Base-by-base conservation (phyloP, 768 basidiomycete genomes). In the Rubroboletus pulcherrimus region DNA sequence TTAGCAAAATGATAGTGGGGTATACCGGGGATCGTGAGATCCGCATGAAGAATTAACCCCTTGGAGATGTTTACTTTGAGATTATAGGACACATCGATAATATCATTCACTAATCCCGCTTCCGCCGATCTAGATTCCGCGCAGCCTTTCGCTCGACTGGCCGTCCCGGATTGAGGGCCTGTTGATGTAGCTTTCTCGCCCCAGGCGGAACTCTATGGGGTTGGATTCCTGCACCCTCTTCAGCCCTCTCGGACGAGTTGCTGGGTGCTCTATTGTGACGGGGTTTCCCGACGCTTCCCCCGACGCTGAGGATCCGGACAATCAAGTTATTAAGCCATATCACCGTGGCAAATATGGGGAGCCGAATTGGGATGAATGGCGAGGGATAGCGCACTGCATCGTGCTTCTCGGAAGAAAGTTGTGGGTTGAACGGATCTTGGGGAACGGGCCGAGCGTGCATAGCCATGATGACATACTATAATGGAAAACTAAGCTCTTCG, bases 391-490 rank as follows among this genome's bases (percentile, higher is more conserved):
- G 76, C 55, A 83, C 73, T 15, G 64, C 54, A 45, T 80, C 78
- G 46, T 65, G 62, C 49, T 75, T 72, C 43, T 72, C 69, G 54
- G 56, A 54, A 30, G 70, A 37, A 29, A 73, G 70, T 14, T 70
- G 68, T 3, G 89, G 84, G 65, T 82, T 85, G 66, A 86, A 90
- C 7, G 92, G 91, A 67, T 93, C 87, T 26, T 77, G 60, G 0
- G 93, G 93, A 21, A 84, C 74, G 0, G 93, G 92, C 1, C 76
- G 78, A 0, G 91, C 86, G 57, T 87, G 81, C 76, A 87, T 87
- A 12, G 91, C 89, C 78, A 93, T 85, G 60, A 93, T 89, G 42
- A 91, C 85, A 71, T 83, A 92, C 91, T 93, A 62, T 26, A 33
- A 26, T 57, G 55, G n/a, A 42, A 38, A n/a, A 33, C 35, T 54